Evolutionary conservation across 2,329 filamentous ascomycete genomes (phyloP), one percentile per base, ranked within the genome.

Genomic region (Pleurostoma richardsiae): DNA sequence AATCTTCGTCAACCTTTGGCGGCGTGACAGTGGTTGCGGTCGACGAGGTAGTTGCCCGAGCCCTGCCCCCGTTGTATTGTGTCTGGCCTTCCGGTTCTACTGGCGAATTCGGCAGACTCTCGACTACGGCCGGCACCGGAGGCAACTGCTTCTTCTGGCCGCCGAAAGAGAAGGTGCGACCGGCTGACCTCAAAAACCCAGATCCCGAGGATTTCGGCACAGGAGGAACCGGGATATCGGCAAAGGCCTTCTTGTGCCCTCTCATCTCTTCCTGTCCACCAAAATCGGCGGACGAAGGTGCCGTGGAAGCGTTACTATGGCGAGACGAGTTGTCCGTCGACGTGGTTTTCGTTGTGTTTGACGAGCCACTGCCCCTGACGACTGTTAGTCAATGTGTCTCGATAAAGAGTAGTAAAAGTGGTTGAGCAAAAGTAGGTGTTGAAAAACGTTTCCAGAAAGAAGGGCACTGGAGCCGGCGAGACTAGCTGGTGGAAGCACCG

Each of bases 221-320:
- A 30, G 68, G 57, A 31, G 73, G 69, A 30, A 66, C 56, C 3
- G 70, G 66, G 49, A 59, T 66, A 52, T 69, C 70, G 48, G 56
- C 61, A 43, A 65, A 57, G 28, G 58, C 56, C 55, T 71, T 77
- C 56, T 62, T 72, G 46, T 54, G 56, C 39, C 58, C 57, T 43
- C 61, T 66, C 63, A 62, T 66, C 45, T 74, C 70, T 47, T 75
- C 69, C 36, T 69, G 65, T 7, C 54, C 55, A 39, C 58, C 62
- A 31, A 66, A 56, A 44, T 74, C 78, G 44, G 77, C 72, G 4
- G 79, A 82, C 3, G 79, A 83, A 10, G 79, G 77, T 33, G 79
- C 70, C 36, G 79, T 82, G n/a, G 79, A 82, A 44, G 72, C 75
- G 62, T 80, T 80, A 62, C 79, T 82, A 59, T 82, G 76, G 57